Base-by-base conservation (phyloP, 371 early-diverging fungal genomes). In the Apophysomyces ossiformis region DNA sequence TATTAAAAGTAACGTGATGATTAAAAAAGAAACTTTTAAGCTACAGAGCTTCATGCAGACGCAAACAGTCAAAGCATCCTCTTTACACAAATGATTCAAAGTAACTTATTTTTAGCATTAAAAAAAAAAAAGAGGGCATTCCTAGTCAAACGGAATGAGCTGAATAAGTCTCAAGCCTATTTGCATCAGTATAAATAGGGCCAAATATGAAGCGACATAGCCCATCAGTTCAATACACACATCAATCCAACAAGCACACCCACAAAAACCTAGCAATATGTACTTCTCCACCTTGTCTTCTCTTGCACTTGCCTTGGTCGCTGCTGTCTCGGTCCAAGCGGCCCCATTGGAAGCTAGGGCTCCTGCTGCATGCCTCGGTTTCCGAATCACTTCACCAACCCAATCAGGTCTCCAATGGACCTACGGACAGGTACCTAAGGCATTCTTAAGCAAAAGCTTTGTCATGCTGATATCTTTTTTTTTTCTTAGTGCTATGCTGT, bases 321-420 rank as follows among this genome's bases (percentile, higher is more conserved):
- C 39, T n/a, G 32, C 46, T 37, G 16, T 61, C n/a, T 37, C 57
- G 11, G 67, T 46, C 37, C 37, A 58, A 46, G 68, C 68, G 2
- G 63, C 60, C 38, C 63, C 63, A 26, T 39, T 59, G 13, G 58
- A 26, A 11, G 32, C 60, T 7, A 9, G 37, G 5, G 74, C 54
- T 12, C 65, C 69, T 32, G 70, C 69, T 54, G 69, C 67, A 45
- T 76, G 77, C 36, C 63, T 67, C 1, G 71, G 69, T n/a, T 76
- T 76, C 69, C 71, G 64, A 18, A 65, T 76, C n/a, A 76, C 77
- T 0, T 73, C 77, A 18, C 77, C 77, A 13, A 65, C 60, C n/a
- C 7, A 65, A 35, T 37, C 69, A 26, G 71, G 69, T 12, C 66
- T 76, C 37, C 16, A 63, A 0, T 73, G 71, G 64, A 76, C 77